Evolutionary conservation across 306 rosid genomes (phyloP).

Genomic region (Malus fusca): DNA sequence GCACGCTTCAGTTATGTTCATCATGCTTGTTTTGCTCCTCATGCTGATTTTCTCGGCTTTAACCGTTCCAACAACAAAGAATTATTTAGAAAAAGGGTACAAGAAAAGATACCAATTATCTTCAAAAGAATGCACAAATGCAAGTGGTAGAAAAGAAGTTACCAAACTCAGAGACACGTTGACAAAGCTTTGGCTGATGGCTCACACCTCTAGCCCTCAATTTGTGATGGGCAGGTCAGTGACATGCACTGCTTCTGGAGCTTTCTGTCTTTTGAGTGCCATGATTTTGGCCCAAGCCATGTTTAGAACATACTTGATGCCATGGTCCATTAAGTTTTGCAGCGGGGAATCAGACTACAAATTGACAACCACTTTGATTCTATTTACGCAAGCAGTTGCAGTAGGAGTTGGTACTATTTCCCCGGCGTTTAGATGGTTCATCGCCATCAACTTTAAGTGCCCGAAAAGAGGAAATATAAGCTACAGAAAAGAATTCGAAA

Average conservation of each 20-base stretch:
- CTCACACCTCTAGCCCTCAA: constrained; percentile 73
- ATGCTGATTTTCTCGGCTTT: constrained; percentile 47
- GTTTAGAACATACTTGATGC: constrained; percentile 49
- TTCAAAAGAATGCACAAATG: constrained; percentile 22
- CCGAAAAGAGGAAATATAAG: constrained; percentile 27
- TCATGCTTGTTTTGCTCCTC: constrained; percentile 60
- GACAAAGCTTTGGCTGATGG: constrained; percentile 74
- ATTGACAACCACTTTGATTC: constrained; percentile 55
- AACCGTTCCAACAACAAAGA: constrained; percentile 54
- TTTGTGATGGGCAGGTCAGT: constrained; percentile 83
- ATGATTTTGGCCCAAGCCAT: constrained; percentile 50
- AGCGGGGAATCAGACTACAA: constrained; percentile 61
- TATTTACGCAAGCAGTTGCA: constrained; percentile 50
- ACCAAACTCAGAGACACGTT: constrained; percentile 28
- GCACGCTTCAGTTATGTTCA: constrained; percentile 39
- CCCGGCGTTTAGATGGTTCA: constrained; percentile 77
- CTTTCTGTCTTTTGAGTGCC: constrained; percentile 59
- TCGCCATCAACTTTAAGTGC: constrained; percentile 50
- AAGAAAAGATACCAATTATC: constrained; percentile 27
- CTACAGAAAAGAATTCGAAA: constrained; percentile 25
- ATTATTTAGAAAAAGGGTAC: constrained; percentile 38
- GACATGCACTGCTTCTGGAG: constrained; percentile 77
- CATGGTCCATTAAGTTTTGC: constrained; percentile 50
- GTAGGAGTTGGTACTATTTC: constrained; percentile 67
- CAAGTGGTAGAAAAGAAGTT: background rate